These are phyloP conservation scores for Letharia lupina DNA, from an alignment of 495 filamentous ascomycete genomes.

Conservation along the genomic window DNA sequence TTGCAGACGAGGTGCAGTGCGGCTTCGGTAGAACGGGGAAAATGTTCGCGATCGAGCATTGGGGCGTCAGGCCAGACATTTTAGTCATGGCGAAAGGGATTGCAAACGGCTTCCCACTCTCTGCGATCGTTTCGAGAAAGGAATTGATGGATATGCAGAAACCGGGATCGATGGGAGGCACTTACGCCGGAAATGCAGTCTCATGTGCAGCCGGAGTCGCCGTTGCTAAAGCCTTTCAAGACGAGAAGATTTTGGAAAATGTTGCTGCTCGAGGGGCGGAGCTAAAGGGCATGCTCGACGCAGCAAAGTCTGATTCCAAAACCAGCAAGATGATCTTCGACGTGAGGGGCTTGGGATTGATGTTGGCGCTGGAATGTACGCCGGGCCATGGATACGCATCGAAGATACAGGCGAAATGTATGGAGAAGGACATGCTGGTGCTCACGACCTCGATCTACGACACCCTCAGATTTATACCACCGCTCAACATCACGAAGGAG, in stretches of 20 bases:
- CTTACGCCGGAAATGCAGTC: slow-evolving; percentile 21
- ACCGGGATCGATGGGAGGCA: slow-evolving; percentile 21
- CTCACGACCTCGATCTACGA: slow-evolving; percentile 21
- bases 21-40: slow-evolving; percentile 20
- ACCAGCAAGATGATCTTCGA: slow-evolving; percentile 14
- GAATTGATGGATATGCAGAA: slow-evolving; percentile 23
- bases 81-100: slow-evolving; percentile 20
- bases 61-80: slow-evolving; percentile 20
- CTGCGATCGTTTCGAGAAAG: slow-evolving; percentile 18
- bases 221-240: slow-evolving; percentile 22
- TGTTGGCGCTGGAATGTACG: slow-evolving; percentile 21
- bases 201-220: slow-evolving; percentile 21
- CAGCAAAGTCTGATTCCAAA: neutral
- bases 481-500: slow-evolving; percentile 20
- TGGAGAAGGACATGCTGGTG: slow-evolving; percentile 22
- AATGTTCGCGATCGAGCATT: slow-evolving; percentile 22
- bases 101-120: slow-evolving; percentile 21
- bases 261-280: slow-evolving; percentile 16
- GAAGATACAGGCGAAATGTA: slow-evolving; percentile 21
- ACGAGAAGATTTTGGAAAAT: slow-evolving; percentile 20
- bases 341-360: slow-evolving; percentile 18
- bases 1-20: slow-evolving; percentile 36
- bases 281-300: slow-evolving; percentile 16
- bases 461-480: slow-evolving; percentile 19
- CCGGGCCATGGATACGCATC: slow-evolving; percentile 22